A percentile compares a stretch with the other conserved stretches of the same genome.
phyloP scores from a whole-genome alignment of 2,329 filamentous ascomycete genomes.

The Pezicula rhizophila region DNA sequence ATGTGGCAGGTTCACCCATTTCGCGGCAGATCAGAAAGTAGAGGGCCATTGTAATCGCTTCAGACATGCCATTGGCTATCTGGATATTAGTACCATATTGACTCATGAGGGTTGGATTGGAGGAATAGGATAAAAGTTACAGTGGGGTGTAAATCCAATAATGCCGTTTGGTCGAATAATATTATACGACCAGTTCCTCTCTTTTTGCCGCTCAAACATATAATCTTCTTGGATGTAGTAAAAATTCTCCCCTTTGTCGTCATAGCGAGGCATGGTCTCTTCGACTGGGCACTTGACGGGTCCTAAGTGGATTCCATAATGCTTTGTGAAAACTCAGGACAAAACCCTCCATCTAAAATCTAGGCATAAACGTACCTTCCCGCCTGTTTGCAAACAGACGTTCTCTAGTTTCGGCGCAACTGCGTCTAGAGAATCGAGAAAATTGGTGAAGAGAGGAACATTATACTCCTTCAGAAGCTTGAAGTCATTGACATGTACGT shows the following conservation, averaged over 20 bases:
- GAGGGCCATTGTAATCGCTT: neutral
- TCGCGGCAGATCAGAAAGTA: neutral
- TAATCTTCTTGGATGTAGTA: neutral
- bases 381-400: conserved; percentile 12
- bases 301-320: conserved; percentile 48
- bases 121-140: neutral
- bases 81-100: too few relatives aligned
- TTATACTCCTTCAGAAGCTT: conserved; percentile 21
- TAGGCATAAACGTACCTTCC: conserved; percentile 18
- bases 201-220: neutral
- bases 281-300: conserved; percentile 14
- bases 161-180: neutral
- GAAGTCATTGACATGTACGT: conserved; percentile 28
- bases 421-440: conserved; percentile 23
- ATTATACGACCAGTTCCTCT: neutral
- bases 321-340: conserved; percentile 22
- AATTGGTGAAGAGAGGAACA: conserved; percentile 28
- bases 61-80: neutral
- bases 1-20: neutral
- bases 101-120: neutral
- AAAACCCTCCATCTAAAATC: too few relatives aligned
- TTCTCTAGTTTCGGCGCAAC: conserved; percentile 20
- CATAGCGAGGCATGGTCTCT: neutral
- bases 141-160: neutral
- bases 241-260: neutral